Conservation (phyloP, 306 rosid genomes). For the Castanea sativa region DNA sequence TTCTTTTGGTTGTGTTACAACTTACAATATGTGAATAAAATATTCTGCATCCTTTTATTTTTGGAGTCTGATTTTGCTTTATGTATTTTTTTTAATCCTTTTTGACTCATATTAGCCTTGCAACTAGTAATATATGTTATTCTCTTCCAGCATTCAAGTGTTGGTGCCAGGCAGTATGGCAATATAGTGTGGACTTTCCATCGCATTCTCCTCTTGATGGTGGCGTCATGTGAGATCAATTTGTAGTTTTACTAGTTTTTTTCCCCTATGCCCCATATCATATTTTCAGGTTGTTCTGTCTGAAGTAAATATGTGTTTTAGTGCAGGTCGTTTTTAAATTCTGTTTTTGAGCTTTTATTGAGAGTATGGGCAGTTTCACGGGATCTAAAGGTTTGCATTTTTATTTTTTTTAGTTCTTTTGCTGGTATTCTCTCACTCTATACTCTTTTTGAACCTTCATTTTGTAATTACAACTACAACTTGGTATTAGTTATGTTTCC, state of each 20-base stretch:
- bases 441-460: not conserved
- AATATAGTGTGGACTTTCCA: slow-evolving; percentile 68
- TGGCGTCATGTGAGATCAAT: slow-evolving; percentile 84
- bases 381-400: slow-evolving; percentile 71
- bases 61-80: slow-evolving; percentile 4
- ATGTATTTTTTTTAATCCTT: not conserved
- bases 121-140: slow-evolving; percentile 15
- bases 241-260: slow-evolving; percentile 16
- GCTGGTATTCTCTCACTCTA: not conserved
- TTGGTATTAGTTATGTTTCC: not conserved
- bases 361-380: slow-evolving; percentile 94
- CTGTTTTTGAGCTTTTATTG: slow-evolving; percentile 88
- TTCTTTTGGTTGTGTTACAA: not conserved
- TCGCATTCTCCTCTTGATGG: slow-evolving; percentile 61
- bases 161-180: slow-evolving; percentile 99
- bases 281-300: slow-evolving; percentile 28
- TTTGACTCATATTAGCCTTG: slow-evolving; percentile 13
- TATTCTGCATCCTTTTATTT: not conserved
- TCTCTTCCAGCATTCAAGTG: slow-evolving; percentile 85
- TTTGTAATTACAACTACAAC: not conserved
- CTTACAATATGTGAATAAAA: not conserved
- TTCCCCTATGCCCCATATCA: slow-evolving; percentile 8
- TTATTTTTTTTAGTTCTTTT: not conserved
- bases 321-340: slow-evolving; percentile 95
- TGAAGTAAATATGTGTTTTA: slow-evolving; percentile 35